Evolutionary conservation across 805 yeast genomes (phyloP), one percentile per base, ranked within the genome.

Genomic region (Saccharomycopsis fermentans): DNA sequence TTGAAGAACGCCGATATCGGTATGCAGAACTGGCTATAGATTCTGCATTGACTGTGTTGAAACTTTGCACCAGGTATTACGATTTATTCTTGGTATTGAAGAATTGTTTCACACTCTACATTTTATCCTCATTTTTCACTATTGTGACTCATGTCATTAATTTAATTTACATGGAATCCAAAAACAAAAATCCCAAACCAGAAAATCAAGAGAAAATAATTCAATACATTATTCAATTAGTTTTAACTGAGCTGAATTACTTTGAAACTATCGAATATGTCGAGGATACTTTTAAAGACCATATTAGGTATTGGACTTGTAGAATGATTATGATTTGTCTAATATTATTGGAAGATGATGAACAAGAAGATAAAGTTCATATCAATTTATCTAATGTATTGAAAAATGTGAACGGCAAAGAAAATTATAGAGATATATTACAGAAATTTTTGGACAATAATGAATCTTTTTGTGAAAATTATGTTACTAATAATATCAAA

Each of bases 41-140:
- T 27, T 26, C 55, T 14, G 55, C 55, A 3, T 16, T 37, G n/a
- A 26, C 17, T 37, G 40, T 54, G 50, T 37, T 54, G 47, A 36
- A 37, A n/a, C 48, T 54, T 26, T 36, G 47, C 14, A 21, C 34
- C 5, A 37, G 43, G 14, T 54, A 36, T 36, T 26, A 37, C n/a
- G 55, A 54, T 14, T 40, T 37, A 27, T 54, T 54, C 14, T 36
- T 26, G 19, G 39, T 24, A 6, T 36, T 54, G 35, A 19, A 43
- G 19, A 54, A 54, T 37, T 36, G 36, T 36, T 39, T 54, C 19
- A 43, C 48, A 12, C 21, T 54, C 5, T 54, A 36, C 32, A 34
- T 54, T 4, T 6, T 54, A 4, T 35, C 55, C n/a, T 40, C 55
- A 6, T 54, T 37, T 37, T 54, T 54, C n/a, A 54, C 55, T 4